Evolutionary conservation across 2,329 filamentous ascomycete species (phyloP), one percentile per base, ranked within the genome.

Genomic region (Alternaria gaisen): DNA sequence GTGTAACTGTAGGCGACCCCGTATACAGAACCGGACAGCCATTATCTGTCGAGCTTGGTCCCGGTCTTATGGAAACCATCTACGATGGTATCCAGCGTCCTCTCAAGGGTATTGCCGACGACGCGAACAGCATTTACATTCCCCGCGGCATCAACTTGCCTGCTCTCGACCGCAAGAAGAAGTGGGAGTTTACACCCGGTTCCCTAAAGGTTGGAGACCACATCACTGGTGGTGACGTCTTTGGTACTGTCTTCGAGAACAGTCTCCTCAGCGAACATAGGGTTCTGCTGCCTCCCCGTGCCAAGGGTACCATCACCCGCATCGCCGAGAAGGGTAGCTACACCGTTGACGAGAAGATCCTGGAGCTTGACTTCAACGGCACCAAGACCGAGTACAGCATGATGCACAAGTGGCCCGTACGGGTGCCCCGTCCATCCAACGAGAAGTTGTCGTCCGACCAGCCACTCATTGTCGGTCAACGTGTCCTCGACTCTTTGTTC

Each of bases 31-130:
- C 94, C 59, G 92, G 93, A 80, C 97, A 98, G 86, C 95, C 95
- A 66, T 85, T 99, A 57, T 97, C 95, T 60, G 95, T 99, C 81
- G 95, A 99, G 82, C 90, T 99, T 48, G 95, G 95, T 52, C 95
- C 95, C 66, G 95, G 95, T 79, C 85, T 99, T 80, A 93, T 99
- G 87, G 94, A 98, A 83, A 97, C 95, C 70, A 99, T 99, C 81
- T 99, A 98, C 86, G 95, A 99, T 80, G 95, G 95, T 84, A 99
- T 99, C 75, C 95, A 99, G 82, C 90, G 95, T 78, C 95, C 95
- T 52, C 89, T 99, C 72, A 90, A 90, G 82, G 89, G 88, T 69
- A 99, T 99, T 75, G 85, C 92, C 71, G 84, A 90, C 41, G 82
- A 87, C 50, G 89, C 93, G 53, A 84, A 93, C 76, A 93, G 92